Evolutionary conservation across 805 yeast species (phyloP), one percentile per base, ranked within the genome.

Genomic region (Lipomyces sp.): DNA sequence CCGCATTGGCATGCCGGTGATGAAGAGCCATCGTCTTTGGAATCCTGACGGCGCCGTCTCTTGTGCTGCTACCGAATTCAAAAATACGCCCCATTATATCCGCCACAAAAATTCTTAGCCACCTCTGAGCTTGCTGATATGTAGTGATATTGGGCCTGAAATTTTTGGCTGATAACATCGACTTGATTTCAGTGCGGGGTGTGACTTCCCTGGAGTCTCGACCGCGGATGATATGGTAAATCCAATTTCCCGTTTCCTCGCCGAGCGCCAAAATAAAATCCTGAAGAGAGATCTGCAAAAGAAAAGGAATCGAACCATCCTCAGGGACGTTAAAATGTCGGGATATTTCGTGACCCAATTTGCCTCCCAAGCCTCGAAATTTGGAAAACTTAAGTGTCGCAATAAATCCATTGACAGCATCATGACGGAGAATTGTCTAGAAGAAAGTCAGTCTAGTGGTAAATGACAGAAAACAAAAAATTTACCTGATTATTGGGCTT

Each of bases 311-410:
- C 66, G 86, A 78, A 4, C 78, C 75, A 35, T 77, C 81, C 2
- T 78, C 78, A 0, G 89, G 90, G 1, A 85, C 77, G 1, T 81
- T 79, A n/a, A 92, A 76, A 24, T 79, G 76, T n/a, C 77, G 75
- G 18, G 82, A 68, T 0, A 92, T 80, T 11, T 79, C 78, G 10
- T 87, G 87, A 0, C 99, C 99, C 8, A 83, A 77, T 71, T 90
- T 91, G 1, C 98, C 99, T 5, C 99, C 98, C 82, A 94, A 80
- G 0, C 97, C 92, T 84, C 97, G 89, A 64, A 94, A 85, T 71
- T 92, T 96, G 0, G 85, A 84, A 29, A 94, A 75, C 65, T 86
- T 85, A 75, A 88, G 87, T 33, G 83, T 80, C 37, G 80, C 80
- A 10, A 93, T 76, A 75, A 94, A 95, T 0, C 74, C 72, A 1